Evolutionary conservation across 1,284 basidiomycete species (phyloP).

Genomic region (Sporisorium graminicola): DNA sequence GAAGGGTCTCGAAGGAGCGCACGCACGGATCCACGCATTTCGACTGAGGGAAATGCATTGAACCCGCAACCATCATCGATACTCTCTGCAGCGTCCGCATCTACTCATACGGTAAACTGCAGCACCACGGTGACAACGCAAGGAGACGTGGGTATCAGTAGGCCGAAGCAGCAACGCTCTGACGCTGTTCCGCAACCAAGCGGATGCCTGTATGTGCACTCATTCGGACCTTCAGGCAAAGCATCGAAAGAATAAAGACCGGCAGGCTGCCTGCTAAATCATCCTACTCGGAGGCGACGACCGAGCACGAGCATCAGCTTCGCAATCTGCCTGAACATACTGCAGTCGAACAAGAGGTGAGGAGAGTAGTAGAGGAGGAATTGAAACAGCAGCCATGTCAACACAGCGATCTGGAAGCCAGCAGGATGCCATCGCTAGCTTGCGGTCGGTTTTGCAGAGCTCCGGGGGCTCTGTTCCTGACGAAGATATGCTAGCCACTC

Average conservation of each 20-base stretch:
- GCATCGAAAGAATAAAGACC: no score
- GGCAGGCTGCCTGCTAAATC: no score
- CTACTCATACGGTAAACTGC: neutral
- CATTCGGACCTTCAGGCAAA: neutral
- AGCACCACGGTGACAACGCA: neutral
- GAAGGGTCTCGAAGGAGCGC: neutral
- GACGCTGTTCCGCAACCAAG: neutral
- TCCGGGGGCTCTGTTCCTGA: conserved; percentile 24
- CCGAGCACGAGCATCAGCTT: neutral
- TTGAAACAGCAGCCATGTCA: conserved; percentile 12
- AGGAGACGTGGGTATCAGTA: neutral
- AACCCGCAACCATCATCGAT: neutral
- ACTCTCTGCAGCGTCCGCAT: neutral
- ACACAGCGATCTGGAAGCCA: conserved; percentile 27
- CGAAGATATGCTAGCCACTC: conserved; percentile 36
- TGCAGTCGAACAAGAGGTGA: neutral
- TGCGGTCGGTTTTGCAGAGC: conserved; percentile 36
- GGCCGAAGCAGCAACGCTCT: neutral
- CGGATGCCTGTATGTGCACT: neutral
- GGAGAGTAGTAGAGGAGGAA: neutral
- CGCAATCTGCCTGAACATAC: neutral
- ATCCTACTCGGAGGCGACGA: neutral
- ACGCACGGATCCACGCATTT: conserved; percentile 10
- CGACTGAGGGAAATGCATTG: neutral
- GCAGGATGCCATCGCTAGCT: conserved; percentile 43